A percentile compares a stretch with the other conserved stretches of the same genome.
phyloP scores from a whole-genome alignment of 2,329 filamentous ascomycete species.

The Diaporthe ilicicola region DNA sequence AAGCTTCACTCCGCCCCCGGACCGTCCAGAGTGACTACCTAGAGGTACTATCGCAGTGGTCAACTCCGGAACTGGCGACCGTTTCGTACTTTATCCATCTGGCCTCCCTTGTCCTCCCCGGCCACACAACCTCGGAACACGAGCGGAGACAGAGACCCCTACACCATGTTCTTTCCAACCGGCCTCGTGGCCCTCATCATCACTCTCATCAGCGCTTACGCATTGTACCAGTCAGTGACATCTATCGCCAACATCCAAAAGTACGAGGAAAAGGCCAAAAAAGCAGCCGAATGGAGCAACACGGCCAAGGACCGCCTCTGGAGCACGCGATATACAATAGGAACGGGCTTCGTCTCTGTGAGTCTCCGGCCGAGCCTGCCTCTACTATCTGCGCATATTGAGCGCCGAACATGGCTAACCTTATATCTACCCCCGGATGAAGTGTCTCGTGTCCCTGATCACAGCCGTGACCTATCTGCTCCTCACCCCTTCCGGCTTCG shows the following conservation, averaged over 20 bases:
- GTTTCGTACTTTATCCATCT: background rate
- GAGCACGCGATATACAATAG: constrained; percentile 42
- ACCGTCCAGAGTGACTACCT: too few relatives aligned
- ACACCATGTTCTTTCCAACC: constrained; percentile 29
- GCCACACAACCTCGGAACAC: too few relatives aligned
- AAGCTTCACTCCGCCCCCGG: too few relatives aligned
- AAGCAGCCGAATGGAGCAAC: constrained; percentile 43
- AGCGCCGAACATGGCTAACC: background rate
- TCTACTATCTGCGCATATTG: too few relatives aligned
- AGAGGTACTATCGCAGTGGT: too few relatives aligned
- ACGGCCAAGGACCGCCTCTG: constrained; percentile 39
- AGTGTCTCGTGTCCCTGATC: constrained; percentile 31
- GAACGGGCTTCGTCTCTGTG: constrained; percentile 40
- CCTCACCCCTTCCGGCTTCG: constrained; percentile 18
- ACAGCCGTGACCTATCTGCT: constrained; percentile 29
- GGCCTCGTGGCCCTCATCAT: constrained; percentile 34
- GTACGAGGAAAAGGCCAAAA: constrained; percentile 41
- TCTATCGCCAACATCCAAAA: constrained; percentile 41
- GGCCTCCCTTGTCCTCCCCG: too few relatives aligned
- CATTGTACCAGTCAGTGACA: constrained; percentile 36
- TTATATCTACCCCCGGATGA: background rate
- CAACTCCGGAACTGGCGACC: too few relatives aligned
- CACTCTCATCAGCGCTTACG: constrained; percentile 37
- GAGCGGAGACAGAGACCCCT: too few relatives aligned
- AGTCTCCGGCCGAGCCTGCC: background rate